Percentiles rank a stretch among this genome's conserved stretches.
Evolutionary conservation across 371 early-diverging fungal species (phyloP).

Genomic region (Saksenaea oblongispora): DNA sequence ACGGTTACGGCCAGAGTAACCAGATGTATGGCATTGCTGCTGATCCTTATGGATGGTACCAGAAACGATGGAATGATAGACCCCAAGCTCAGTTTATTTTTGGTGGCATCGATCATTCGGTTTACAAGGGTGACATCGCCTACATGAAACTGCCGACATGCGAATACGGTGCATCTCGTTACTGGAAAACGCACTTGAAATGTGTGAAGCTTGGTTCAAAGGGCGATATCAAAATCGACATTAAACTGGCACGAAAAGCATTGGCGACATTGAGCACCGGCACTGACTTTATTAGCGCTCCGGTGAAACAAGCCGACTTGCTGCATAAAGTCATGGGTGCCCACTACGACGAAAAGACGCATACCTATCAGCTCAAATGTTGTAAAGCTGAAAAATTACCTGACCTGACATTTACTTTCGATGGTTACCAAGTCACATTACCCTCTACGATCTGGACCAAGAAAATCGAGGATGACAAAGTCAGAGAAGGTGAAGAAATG

Average conservation of each 20-base stretch:
- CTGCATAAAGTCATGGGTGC: slow-evolving; percentile 45
- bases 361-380: slow-evolving; percentile 28
- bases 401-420: slow-evolving; percentile 37
- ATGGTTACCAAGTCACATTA: slow-evolving; percentile 35
- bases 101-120: slow-evolving; percentile 45
- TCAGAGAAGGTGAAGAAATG: slow-evolving; percentile 7
- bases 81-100: slow-evolving; percentile 44
- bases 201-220: slow-evolving; percentile 40
- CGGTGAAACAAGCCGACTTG: slow-evolving; percentile 35
- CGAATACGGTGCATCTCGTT: slow-evolving; percentile 40
- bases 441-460: slow-evolving; percentile 32
- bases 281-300: slow-evolving; percentile 35
- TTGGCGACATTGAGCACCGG: slow-evolving; percentile 38
- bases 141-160: slow-evolving; percentile 44
- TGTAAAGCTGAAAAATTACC: slow-evolving; percentile 35
- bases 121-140: slow-evolving; percentile 45
- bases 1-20: not conserved
- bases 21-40: slow-evolving; percentile 9
- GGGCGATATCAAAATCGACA: slow-evolving; percentile 42
- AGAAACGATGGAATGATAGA: slow-evolving; percentile 28
- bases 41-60: slow-evolving; percentile 25
- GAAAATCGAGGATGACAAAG: slow-evolving; percentile 13
- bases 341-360: slow-evolving; percentile 20
- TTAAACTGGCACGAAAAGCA: slow-evolving; percentile 39
- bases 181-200: slow-evolving; percentile 46